Evolutionary conservation across 352 stramenopile species (phyloP), one percentile per base, ranked within the genome.

Genomic region (Blastocystis hominis): DNA sequence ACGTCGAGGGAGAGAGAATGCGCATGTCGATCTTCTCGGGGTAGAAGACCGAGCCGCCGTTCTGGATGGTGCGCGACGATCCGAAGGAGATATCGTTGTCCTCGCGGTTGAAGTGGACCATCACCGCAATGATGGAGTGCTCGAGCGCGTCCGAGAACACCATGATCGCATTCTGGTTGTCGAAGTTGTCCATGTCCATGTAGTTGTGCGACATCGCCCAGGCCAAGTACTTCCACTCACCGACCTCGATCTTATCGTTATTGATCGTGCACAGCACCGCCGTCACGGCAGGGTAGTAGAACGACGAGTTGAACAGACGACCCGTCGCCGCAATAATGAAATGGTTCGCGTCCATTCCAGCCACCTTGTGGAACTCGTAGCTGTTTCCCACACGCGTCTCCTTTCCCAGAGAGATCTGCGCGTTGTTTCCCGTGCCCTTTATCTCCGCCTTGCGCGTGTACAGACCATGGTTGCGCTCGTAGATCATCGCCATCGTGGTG

Each of bases 171-270:
- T 81, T 36, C 3, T 54, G 9, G 54, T 15, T 24, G 15, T 40
- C 53, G 44, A 81, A 66, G 59, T 81, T 81, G 59, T 81, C 72
- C 46, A 81, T 81, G 59, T 81, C 72, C 24, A 81, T 62, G 59
- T 34, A 81, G 59, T 81, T 81, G 34, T 70, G 10, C 34, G 72
- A 81, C 15, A 81, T n/a, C 30, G 46, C 30, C 54, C 54, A 81
- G 38, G 72, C 42, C 54, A 81, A n/a, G 34, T 30, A 36, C 54
- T 36, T 34, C 72, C 72, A 66, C 36, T 36, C 38, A n/a, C 54
- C 72, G n/a, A 81, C 53, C 54, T 50, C 44, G 36, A 81, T 50
- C 30, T 9, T 46, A 7, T 77, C 56, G 30, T 56, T 36, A 15
- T 55, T 42, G 64, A 76, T 56, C 40, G 17, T 55, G 64, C 64